Base-by-base conservation (phyloP, 192 early-diverging fungal genomes). In the Glomus cerebriforme region DNA sequence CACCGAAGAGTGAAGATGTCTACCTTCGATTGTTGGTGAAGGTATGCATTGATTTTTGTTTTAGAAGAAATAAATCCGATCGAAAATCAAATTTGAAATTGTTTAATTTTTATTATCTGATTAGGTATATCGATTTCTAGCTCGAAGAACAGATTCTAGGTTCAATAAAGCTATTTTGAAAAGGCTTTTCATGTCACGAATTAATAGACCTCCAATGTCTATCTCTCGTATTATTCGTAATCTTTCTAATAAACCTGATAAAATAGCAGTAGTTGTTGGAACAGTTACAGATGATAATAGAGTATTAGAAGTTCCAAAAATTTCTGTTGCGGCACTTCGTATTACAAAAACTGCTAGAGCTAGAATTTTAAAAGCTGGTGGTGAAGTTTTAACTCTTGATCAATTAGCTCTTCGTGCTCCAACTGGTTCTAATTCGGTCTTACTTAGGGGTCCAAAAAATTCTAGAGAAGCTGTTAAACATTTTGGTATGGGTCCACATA, bases 161-260 rank as follows among this genome's bases (percentile, higher is more conserved):
- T 99, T 99, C 91, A 99, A 99, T 96, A 96, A 96, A 93, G 95
- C 95, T 77, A 92, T 99, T 80, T 90, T 99, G 84, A 96, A 96
- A 92, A 93, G 98, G 80, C 94, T 99, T 79, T 96, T 95, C 86
- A 97, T 98, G 97, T 98, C 97, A 83, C 93, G 95, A 79, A 88
- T 96, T 86, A 97, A 99, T 94, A 93, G 94, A 77, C 97, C 97
- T 63, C 96, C 98, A 37, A 85, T 99, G 79, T 95, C 96, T 60
- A 83, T 99, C 71, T 97, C 97, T 80, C 95, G 95, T 70, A 85
- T 99, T 79, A 87, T 87, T 63, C 83, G 88, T 59, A 92, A 95
- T 91, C 82, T 95, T 76, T 79, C 84, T 71, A 85, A 86, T 77
- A 95, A 94, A 91, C 76, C 80, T 19, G 92, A 92, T 80, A 93